Evolutionary conservation across 1,284 basidiomycete species (phyloP).

Genomic region (Cryptococcus hybrid): DNA sequence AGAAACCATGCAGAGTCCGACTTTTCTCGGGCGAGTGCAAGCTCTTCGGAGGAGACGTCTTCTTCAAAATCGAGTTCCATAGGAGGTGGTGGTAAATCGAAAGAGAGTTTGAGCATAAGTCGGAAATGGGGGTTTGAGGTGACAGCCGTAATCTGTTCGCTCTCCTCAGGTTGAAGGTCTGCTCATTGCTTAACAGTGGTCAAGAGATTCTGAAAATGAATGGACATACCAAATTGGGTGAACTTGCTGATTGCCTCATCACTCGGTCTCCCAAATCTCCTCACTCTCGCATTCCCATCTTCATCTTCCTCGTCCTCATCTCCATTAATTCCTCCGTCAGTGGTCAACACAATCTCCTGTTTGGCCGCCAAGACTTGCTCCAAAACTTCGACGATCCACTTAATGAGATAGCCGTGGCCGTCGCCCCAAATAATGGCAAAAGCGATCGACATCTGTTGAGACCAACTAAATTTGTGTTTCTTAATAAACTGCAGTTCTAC

Average conservation of each 20-base stretch:
- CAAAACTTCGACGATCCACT: slow-evolving; percentile 68
- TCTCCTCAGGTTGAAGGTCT: slow-evolving; percentile 72
- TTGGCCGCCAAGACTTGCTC: slow-evolving; percentile 64
- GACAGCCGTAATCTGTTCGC: slow-evolving; percentile 71
- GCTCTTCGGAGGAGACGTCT: slow-evolving; percentile 13
- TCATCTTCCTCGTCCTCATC: slow-evolving; percentile 48
- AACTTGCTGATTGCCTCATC: slow-evolving; percentile 69
- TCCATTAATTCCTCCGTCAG: slow-evolving; percentile 53
- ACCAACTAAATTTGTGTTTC: slow-evolving; percentile 71
- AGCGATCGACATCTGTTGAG: slow-evolving; percentile 81
- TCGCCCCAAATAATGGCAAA: slow-evolving; percentile 70
- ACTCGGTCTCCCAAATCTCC: slow-evolving; percentile 57
- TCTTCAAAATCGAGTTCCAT: slow-evolving; percentile 7
- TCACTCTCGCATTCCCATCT: slow-evolving; percentile 49
- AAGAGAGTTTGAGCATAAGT: slow-evolving; percentile 61
- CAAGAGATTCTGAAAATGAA: background rate
- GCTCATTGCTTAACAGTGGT: background rate
- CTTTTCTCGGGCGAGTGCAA: background rate
- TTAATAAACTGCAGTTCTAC: slow-evolving; percentile 79
- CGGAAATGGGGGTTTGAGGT: slow-evolving; percentile 74
- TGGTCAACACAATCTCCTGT: slow-evolving; percentile 66
- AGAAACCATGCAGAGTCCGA: slow-evolving; percentile 24
- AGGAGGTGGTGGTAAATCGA: slow-evolving; percentile 21
- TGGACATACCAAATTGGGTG: slow-evolving; percentile 67
- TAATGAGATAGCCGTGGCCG: slow-evolving; percentile 62